Evolutionary conservation across 2,329 filamentous ascomycete species (phyloP), one percentile per base, ranked within the genome.

Genomic region (Hymenoscyphus fructigenus): DNA sequence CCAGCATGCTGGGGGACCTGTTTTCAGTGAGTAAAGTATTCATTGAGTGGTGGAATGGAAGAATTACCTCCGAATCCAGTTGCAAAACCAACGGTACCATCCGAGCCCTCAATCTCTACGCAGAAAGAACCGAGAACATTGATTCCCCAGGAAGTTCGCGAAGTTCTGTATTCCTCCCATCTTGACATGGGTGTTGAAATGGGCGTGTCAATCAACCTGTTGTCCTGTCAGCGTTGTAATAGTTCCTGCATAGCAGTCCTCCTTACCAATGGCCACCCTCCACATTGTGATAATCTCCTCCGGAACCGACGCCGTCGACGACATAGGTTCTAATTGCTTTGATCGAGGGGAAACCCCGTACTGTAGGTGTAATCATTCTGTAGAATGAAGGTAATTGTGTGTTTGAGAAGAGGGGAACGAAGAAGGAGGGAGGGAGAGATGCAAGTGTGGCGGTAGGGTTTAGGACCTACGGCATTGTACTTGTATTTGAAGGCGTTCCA

Each of bases 51-150:
- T 6, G 9, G 10, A 29, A 53, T 2, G 32, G 34, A 6, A 14
- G 66, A 56, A 77, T 71, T 77, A 85, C 85, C 93, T 76, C 93
- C 93, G 75, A 97, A 97, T 17, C 93, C 93, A 32, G 93, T 97
- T 2, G 93, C 93, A 76, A 97, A 95, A 44, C 93, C 93, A 71
- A 94, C 91, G n/a, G 91, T 95, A 69, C 93, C 93, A 81, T 97
- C 92, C 7, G 86, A 89, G 17, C 91, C 91, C 78, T 96, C 92
- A 63, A 97, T 88, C 79, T 97, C 93, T 7, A 97, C 85, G 72
- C 93, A 90, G 79, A 97, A 96, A 0, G 93, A 96, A 1, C 93
- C 93, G 29, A 97, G 81, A 7, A 97, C 93, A 73, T 97, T 97
- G 83, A 97, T 97, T 44, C 93, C 93, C 91, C 92, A 97, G 76